Evolutionary conservation across 345 rosid genomes (phyloP), one percentile per base, ranked within the genome.

Genomic region (Ceriops zippeliana): DNA sequence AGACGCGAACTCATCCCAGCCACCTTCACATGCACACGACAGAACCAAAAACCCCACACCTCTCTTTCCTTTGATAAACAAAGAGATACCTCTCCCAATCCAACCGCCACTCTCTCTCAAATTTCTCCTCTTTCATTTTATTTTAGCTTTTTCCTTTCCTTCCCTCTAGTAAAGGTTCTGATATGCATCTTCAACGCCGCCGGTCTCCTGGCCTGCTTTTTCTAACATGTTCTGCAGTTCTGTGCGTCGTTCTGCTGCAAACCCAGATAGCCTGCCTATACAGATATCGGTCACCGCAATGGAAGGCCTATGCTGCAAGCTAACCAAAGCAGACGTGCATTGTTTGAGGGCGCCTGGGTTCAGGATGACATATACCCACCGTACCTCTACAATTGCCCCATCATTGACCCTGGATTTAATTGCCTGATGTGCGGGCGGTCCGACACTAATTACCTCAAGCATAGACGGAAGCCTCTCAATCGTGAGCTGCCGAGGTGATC

Each of bases 351-450:
- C 19, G 67, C 77, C 57, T 92, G 98, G 98, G 87, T 92, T 24
- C 26, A 24, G 26, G 26, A 24, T 24, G 26, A 24, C 26, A 24
- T 24, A 24, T 24, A 24, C 26, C 98, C 98, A 0, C 64, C 85
- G 67, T 93, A 93, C 85, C 64, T 77, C 22, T 60, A 83, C 42
- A 64, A 81, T 26, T 83, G 86, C 69, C 88, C 92, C 34, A 47
- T 83, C 78, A 87, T 95, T 53, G 96, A 88, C 26, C 61, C 89
- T 1, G 85, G 86, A 69, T 95, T 85, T 68, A 88, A 95, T 70
- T 95, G 99, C 67, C 88, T 84, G 64, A 80, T 83, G 79, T 79
- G 82, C 63, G 99, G 99, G 26, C 84, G 99, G 47, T 96, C 97
- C 2, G 99, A 95, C 75, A 80, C 96, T 21, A 84, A 82, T 11